Evolutionary conservation across 768 basidiomycete species (phyloP).

Genomic region (Termitomyces sp.): DNA sequence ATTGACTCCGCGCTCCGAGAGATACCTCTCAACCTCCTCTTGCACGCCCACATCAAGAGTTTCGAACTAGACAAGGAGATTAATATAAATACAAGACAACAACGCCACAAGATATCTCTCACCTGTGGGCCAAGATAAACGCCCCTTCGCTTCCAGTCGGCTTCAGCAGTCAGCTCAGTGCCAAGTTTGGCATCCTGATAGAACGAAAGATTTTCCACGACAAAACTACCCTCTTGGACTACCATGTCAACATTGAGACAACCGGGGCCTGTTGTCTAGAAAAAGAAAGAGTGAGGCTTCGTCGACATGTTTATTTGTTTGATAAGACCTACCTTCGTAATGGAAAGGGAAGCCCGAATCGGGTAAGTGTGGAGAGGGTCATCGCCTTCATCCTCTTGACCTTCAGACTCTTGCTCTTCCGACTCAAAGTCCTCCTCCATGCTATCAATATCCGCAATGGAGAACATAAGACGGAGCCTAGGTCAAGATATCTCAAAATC

Average conservation of each 20-base stretch:
- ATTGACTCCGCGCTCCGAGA: conserved; percentile 87
- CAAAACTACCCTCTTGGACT: conserved; percentile 72
- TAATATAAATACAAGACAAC: background rate
- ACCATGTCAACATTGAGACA: conserved; percentile 76
- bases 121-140: conserved; percentile 91
- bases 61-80: conserved; percentile 55
- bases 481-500: background rate
- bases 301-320: background rate
- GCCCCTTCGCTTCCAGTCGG: conserved; percentile 90
- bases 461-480: conserved; percentile 89
- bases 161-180: conserved; percentile 76
- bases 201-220: conserved; percentile 87
- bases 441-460: conserved; percentile 78
- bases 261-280: conserved; percentile 47
- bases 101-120: conserved; percentile 7
- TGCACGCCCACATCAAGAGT: conserved; percentile 85
- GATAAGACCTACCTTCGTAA: conserved; percentile 64
- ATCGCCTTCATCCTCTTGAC: conserved; percentile 14
- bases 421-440: conserved; percentile 28
- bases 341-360: conserved; percentile 72
- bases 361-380: conserved; percentile 47
- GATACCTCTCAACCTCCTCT: conserved; percentile 85
- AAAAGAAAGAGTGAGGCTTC: background rate
- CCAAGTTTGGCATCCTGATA: conserved; percentile 71
- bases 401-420: conserved; percentile 21